phyloP scores from a whole-genome alignment of 2,329 filamentous ascomycete species.

The Penicillium psychrosexuale region DNA sequence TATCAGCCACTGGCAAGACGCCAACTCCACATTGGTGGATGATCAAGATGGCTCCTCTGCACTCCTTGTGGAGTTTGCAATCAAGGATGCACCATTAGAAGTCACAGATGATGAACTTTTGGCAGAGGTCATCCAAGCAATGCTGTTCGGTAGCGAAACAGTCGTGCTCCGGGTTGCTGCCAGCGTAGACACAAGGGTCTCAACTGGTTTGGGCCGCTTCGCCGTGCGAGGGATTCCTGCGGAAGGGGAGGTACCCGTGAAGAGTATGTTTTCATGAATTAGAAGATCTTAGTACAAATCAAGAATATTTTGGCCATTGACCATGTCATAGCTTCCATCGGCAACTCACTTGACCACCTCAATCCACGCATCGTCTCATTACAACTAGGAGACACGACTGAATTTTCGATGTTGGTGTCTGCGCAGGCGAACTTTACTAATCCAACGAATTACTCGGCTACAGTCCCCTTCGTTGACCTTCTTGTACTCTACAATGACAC shows the following conservation, averaged over 20 bases:
- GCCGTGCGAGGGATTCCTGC: slow-evolving; percentile 78
- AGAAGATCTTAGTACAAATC: slow-evolving; percentile 21
- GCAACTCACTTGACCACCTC: slow-evolving; percentile 51
- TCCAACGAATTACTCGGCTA: slow-evolving; percentile 79
- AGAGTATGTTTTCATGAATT: slow-evolving; percentile 67
- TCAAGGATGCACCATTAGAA: slow-evolving; percentile 75
- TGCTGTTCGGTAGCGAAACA: slow-evolving; percentile 70
- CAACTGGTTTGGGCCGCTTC: slow-evolving; percentile 77
- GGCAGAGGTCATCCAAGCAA: slow-evolving; percentile 71
- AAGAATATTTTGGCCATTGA: slow-evolving; percentile 21
- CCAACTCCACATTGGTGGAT: slow-evolving; percentile 71
- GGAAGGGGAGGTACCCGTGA: slow-evolving; percentile 81
- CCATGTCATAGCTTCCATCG: slow-evolving; percentile 55
- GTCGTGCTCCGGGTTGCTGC: slow-evolving; percentile 74
- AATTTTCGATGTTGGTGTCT: slow-evolving; percentile 66
- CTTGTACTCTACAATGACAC: slow-evolving; percentile 71
- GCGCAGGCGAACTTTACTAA: slow-evolving; percentile 82
- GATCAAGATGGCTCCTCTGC: slow-evolving; percentile 57
- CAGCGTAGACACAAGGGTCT: slow-evolving; percentile 75
- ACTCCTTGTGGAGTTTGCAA: slow-evolving; percentile 70
- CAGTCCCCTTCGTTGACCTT: slow-evolving; percentile 75
- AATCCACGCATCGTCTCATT: slow-evolving; percentile 68
- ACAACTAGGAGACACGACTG: slow-evolving; percentile 68
- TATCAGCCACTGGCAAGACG: slow-evolving; percentile 75
- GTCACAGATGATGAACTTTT: slow-evolving; percentile 80